Conservation (phyloP, 495 filamentous ascomycete genomes). For the Hamigera avellanea region DNA sequence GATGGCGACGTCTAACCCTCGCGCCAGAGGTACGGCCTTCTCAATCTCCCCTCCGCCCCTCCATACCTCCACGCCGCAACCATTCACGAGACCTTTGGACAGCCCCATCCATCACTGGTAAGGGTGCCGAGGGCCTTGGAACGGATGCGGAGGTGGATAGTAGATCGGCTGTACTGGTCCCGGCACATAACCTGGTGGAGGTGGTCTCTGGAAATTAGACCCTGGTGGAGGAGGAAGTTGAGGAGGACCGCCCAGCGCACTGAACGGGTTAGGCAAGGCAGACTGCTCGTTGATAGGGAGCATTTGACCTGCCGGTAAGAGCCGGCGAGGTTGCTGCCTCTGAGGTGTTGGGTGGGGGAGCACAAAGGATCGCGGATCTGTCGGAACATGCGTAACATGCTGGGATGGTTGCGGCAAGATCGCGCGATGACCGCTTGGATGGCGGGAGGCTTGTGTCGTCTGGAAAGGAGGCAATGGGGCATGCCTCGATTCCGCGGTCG, state of each 20-base stretch:
- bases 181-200: constrained; percentile 19
- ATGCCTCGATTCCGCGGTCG: constrained; percentile 14
- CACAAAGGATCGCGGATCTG: constrained; percentile 28
- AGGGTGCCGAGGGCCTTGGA: not conserved
- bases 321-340: constrained; percentile 22
- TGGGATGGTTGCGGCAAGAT: constrained; percentile 18
- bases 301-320: constrained; percentile 24
- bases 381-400: constrained; percentile 18
- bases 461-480: constrained; percentile 2
- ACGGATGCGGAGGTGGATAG: constrained; percentile 12
- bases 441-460: not conserved
- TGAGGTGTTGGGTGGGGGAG: constrained; percentile 28
- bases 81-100: no score
- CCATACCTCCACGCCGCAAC: no score
- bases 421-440: constrained; percentile 12
- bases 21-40: no score
- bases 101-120: not conserved
- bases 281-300: constrained; percentile 16
- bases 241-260: constrained; percentile 21
- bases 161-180: constrained; percentile 5
- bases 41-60: no score
- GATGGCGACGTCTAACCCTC: no score
- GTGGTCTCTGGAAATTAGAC: constrained; percentile 26
- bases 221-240: constrained; percentile 31
- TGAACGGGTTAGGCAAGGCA: constrained; percentile 26